Evolutionary conservation across 768 basidiomycete species (phyloP).

Genomic region (Mycena vitilis): DNA sequence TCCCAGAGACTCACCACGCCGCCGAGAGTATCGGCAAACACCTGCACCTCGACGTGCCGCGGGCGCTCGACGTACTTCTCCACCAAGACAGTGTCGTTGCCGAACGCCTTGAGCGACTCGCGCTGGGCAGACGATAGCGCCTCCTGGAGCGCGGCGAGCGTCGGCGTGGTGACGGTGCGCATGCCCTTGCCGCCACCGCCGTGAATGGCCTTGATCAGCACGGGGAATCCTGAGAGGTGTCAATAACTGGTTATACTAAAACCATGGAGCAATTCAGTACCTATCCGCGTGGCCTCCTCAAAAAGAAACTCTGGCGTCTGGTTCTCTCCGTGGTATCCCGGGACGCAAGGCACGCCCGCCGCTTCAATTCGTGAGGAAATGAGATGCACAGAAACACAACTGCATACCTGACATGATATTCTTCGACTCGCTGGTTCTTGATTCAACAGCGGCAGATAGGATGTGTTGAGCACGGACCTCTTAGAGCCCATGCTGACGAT

Average conservation of each 20-base stretch:
- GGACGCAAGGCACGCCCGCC: slow-evolving; percentile 93
- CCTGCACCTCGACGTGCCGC: slow-evolving; percentile 94
- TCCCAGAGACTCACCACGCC: slow-evolving; percentile 95
- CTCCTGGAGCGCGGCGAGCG: slow-evolving; percentile 78
- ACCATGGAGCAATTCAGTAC: slow-evolving; percentile 44
- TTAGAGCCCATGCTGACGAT: slow-evolving; percentile 97
- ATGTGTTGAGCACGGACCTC: slow-evolving; percentile 61
- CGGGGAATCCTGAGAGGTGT: slow-evolving; percentile 75
- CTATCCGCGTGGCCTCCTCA: slow-evolving; percentile 77
- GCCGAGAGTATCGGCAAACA: slow-evolving; percentile 89
- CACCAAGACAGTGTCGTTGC: slow-evolving; percentile 86
- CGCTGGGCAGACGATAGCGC: slow-evolving; percentile 89
- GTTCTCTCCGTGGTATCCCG: slow-evolving; percentile 90
- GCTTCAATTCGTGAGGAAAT: slow-evolving; percentile 52
- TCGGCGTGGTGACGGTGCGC: slow-evolving; percentile 75
- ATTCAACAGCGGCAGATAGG: background rate
- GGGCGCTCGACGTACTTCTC: slow-evolving; percentile 92
- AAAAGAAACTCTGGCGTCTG: slow-evolving; percentile 82
- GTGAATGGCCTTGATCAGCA: slow-evolving; percentile 96
- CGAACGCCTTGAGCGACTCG: slow-evolving; percentile 89
- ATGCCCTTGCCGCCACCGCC: slow-evolving; percentile 98
- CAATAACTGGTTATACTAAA: background rate
- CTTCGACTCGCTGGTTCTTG: slow-evolving; percentile 82
- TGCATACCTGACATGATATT: slow-evolving; percentile 86
- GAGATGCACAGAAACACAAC: slow-evolving; percentile 28